Evolutionary conservation across 106 monocot species (phyloP), one percentile per base, ranked within the genome.

Genomic region (Phalaenopsis aphrodite): DNA sequence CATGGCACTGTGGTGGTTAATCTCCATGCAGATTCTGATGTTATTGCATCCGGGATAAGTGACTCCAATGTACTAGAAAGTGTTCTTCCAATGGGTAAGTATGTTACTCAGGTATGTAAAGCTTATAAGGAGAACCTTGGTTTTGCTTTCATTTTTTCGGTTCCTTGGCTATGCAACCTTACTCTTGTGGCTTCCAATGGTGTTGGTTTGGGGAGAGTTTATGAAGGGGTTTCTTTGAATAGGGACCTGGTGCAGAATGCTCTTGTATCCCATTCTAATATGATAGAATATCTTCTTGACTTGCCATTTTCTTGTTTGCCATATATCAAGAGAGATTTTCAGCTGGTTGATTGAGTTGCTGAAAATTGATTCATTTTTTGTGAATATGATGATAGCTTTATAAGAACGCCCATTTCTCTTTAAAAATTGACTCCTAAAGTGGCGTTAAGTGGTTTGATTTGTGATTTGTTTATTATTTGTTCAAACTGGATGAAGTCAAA

Each of bases 161-260:
- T 94, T 78, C 98, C 98, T n/a, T 89, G 90, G 98, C 88, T 99
- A 56, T 99, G 94, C 82, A 99, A 99, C 79, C 78, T 84, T 43
- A 93, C 89, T 66, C 89, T 99, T 66, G 91, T 94, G 61, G 94
- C 94, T 19, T 87, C 92, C 49, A 83, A 39, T 65, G 83, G 85
- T 5, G 55, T 49, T 10, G 79, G 56, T 49, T 56, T 87, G 30
- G 42, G 73, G 23, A 69, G 82, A 42, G 82, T 55, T 42, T n/a
- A 39, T 2, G 49, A 46, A 12, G 52, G 52, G 10, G 48, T 76
- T 10, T 12, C 8, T 5, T 42, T 83, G 58, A 67, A 38, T 42
- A 86, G 83, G 39, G 80, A 88, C 75, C n/a, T 80, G 18, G 75
- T 90, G 49, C 76, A 85, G 39, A 79, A 78, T 77, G 43, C 75